Evolutionary conservation across 2,329 filamentous ascomycete genomes (phyloP).

Genomic region (Talaromyces piceae): DNA sequence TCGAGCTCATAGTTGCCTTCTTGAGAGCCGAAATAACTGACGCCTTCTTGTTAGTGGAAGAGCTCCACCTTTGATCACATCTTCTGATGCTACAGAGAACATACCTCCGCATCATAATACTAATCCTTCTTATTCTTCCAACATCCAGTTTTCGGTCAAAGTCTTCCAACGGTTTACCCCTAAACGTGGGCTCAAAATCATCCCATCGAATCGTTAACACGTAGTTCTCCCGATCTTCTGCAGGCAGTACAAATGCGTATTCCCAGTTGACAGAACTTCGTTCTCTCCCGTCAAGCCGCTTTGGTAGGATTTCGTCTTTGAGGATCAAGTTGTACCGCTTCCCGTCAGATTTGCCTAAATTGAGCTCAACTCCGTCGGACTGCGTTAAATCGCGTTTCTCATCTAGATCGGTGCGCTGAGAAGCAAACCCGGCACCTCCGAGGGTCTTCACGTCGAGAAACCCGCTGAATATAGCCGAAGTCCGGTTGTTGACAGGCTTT

Average conservation of each 20-base stretch:
- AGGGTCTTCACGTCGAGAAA: slow-evolving; percentile 65
- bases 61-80: background rate
- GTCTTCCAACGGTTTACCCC: slow-evolving; percentile 58
- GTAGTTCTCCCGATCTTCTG: slow-evolving; percentile 17
- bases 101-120: slow-evolving; percentile 76
- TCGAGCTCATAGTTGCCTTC: slow-evolving; percentile 59
- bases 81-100: slow-evolving; percentile 11
- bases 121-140: slow-evolving; percentile 56
- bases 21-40: slow-evolving; percentile 68
- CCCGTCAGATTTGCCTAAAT: slow-evolving; percentile 45
- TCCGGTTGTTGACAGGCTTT: slow-evolving; percentile 24
- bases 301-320: slow-evolving; percentile 59
- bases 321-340: slow-evolving; percentile 68
- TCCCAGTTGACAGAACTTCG: slow-evolving; percentile 68
- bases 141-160: slow-evolving; percentile 50
- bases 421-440: slow-evolving; percentile 75
- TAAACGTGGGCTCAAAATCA: slow-evolving; percentile 63
- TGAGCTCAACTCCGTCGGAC: slow-evolving; percentile 55
- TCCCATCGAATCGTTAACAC: slow-evolving; percentile 56
- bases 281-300: slow-evolving; percentile 56
- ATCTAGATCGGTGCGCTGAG: slow-evolving; percentile 50
- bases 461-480: slow-evolving; percentile 54
- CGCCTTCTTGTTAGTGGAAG: slow-evolving; percentile 8
- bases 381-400: slow-evolving; percentile 53
- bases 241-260: slow-evolving; percentile 49